Base-by-base conservation (phyloP, 257 asterid genomes). In the Sherardia arvensis region DNA sequence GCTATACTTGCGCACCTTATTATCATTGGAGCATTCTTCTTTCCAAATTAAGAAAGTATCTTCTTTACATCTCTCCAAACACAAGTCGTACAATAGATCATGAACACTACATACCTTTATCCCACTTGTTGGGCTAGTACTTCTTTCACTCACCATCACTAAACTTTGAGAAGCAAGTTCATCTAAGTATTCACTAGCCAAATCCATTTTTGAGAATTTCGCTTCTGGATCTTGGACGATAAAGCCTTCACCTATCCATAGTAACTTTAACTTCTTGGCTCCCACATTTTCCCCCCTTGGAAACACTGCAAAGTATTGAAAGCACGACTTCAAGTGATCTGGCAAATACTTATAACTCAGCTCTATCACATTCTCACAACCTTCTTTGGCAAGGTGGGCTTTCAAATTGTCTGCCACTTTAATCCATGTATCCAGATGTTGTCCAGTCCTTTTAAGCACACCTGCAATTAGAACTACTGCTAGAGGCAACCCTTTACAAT, bases 181-280 rank as follows among this genome's bases (percentile, higher is more conserved):
- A 9, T 38, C 17, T 11, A 38, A 38, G 17, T 38, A 38, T 0
- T 11, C 47, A 10, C 17, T 38, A 2, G 47, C 47, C 47, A 58
- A 29, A 58, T 29, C 62, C 18, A 28, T 1, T 17, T 7, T 3
- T 21, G 8, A 1, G 47, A 1, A 10, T 38, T 38, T 12, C 9
- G 12, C 8, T 12, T 34, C 12, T 34, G 12, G 1, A 8, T 34
- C 43, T 12, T 17, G 22, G 21, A 14, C 1, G 38, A 58, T 30
- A 29, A 58, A 58, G 20, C 40, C 43, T 15, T 58, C 62, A 7
- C 43, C 62, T 28, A 58, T 58, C 62, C 62, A 58, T 0, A 58
- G 43, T 17, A 2, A 10, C 25, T 29, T 58, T 7, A 58, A 12
- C 1, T 58, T 6, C 0, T 8, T 29, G 0, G 62, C 43, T 7